Conservation (phyloP, 768 basidiomycete genomes). For the Austroboletus eburneus region DNA sequence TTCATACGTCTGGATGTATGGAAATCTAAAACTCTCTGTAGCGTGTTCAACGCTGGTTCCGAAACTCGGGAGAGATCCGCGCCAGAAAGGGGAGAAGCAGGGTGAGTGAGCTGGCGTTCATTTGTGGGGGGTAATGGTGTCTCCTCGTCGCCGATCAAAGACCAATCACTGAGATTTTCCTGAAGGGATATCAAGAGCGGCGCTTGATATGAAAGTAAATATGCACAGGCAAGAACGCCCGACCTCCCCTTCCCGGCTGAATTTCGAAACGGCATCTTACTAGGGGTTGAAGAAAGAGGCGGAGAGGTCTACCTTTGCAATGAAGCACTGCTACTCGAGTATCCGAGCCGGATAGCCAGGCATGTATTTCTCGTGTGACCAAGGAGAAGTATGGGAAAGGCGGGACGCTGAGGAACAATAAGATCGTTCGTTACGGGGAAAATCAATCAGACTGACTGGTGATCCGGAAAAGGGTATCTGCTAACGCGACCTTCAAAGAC, state of each 20-base stretch:
- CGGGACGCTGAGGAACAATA: slow-evolving; percentile 49
- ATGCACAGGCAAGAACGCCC: slow-evolving; percentile 81
- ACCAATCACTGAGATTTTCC: slow-evolving; percentile 19
- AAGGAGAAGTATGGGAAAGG: slow-evolving; percentile 73
- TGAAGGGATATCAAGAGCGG: slow-evolving; percentile 37
- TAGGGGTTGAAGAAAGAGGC: neutral
- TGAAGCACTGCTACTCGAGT: slow-evolving; percentile 78
- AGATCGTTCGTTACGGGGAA: neutral
- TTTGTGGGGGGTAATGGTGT: neutral
- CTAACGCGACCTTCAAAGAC: slow-evolving; percentile 74
- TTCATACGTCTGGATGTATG: slow-evolving; percentile 75
- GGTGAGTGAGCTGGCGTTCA: neutral
- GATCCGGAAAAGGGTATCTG: slow-evolving; percentile 87
- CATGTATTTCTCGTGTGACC: slow-evolving; percentile 66
- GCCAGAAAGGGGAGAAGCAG: slow-evolving; percentile 1
- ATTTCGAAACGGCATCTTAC: slow-evolving; percentile 3
- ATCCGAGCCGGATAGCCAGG: slow-evolving; percentile 63
- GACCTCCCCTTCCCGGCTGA: slow-evolving; percentile 80
- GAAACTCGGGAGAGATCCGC: slow-evolving; percentile 9
- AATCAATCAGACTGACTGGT: slow-evolving; percentile 75
- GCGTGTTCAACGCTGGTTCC: slow-evolving; percentile 27
- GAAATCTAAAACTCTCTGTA: slow-evolving; percentile 58
- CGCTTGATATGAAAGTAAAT: slow-evolving; percentile 57
- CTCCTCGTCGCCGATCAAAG: slow-evolving; percentile 20
- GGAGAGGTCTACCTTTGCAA: slow-evolving; percentile 63